These are phyloP conservation scores for Coelastrella sp. DNA, from an alignment of 139 green algal species.

Conservation along the genomic window DNA sequence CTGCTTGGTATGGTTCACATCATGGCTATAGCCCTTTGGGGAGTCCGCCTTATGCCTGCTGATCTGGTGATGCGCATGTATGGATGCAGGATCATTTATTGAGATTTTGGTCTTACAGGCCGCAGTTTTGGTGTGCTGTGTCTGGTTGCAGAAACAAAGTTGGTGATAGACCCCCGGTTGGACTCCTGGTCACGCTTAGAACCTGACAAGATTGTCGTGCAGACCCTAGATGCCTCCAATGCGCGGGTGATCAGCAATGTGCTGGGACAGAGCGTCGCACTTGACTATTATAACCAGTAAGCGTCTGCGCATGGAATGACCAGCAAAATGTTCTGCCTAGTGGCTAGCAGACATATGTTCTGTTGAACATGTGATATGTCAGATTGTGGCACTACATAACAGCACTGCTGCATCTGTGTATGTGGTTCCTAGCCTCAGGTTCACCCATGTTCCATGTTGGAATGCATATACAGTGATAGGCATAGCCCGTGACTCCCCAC, in stretches of 20 bases:
- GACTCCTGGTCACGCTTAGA: constrained; percentile 45
- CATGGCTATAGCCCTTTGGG: neutral
- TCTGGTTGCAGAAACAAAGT: constrained; percentile 30
- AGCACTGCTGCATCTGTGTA: too few species aligned
- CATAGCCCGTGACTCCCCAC: too few species aligned
- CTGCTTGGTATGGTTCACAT: neutral
- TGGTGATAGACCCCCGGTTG: constrained; percentile 8
- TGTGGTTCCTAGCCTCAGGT: too few species aligned
- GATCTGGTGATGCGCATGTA: neutral
- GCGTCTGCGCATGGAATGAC: neutral
- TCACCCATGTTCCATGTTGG: too few species aligned
- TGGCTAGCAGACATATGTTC: neutral
- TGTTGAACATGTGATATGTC: neutral
- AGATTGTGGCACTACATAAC: neutral
- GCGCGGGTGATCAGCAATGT: constrained; percentile 52
- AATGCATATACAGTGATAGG: too few species aligned
- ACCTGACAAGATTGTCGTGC: constrained; percentile 53
- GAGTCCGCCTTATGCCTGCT: neutral
- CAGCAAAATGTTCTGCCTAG: neutral
- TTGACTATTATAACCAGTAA: constrained; percentile 54
- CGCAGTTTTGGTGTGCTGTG: neutral
- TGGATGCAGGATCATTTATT: neutral
- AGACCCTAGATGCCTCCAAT: constrained; percentile 48
- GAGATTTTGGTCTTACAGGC: too few species aligned
- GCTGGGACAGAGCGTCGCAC: constrained; percentile 55